Evolutionary conservation across 208 protist species (phyloP).

Genomic region (Leishmania aethiopica): DNA sequence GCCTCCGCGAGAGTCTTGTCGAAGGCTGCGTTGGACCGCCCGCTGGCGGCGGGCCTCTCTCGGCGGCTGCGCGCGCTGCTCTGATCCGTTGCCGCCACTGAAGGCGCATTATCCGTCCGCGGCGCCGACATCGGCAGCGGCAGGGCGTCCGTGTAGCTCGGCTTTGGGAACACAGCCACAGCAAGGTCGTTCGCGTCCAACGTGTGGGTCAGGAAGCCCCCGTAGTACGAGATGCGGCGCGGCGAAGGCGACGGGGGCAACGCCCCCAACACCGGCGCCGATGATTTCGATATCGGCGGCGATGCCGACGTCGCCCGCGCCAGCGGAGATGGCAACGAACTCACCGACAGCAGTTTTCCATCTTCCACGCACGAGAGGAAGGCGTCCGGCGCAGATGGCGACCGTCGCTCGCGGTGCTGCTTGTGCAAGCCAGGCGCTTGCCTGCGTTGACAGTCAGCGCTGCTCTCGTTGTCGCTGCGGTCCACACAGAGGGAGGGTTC

Average conservation of each 20-base stretch:
- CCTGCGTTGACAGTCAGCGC: neutral
- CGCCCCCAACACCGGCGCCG: neutral
- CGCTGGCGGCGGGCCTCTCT: neutral
- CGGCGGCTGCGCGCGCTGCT: neutral
- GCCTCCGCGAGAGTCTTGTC: slow-evolving; percentile 40
- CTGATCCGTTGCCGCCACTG: no score
- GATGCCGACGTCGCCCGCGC: neutral
- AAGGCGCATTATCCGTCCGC: neutral
- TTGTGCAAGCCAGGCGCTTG: neutral
- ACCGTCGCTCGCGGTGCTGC: neutral
- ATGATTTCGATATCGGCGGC: neutral
- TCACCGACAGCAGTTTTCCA: neutral
- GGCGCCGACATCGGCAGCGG: neutral
- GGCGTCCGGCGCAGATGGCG: neutral
- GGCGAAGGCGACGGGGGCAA: neutral
- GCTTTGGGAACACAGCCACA: neutral
- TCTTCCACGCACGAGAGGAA: neutral
- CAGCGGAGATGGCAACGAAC: neutral
- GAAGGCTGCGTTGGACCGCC: slow-evolving; percentile 14
- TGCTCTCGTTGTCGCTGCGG: neutral
- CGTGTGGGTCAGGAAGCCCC: slow-evolving; percentile 25
- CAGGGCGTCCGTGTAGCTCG: neutral
- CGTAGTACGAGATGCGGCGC: slow-evolving; percentile 30
- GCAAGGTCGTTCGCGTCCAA: slow-evolving; percentile 13
- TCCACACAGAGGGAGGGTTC: neutral